These are phyloP conservation scores for Lathyrus sativus DNA, from an alignment of 306 rosid genomes.

Conservation along the genomic window DNA sequence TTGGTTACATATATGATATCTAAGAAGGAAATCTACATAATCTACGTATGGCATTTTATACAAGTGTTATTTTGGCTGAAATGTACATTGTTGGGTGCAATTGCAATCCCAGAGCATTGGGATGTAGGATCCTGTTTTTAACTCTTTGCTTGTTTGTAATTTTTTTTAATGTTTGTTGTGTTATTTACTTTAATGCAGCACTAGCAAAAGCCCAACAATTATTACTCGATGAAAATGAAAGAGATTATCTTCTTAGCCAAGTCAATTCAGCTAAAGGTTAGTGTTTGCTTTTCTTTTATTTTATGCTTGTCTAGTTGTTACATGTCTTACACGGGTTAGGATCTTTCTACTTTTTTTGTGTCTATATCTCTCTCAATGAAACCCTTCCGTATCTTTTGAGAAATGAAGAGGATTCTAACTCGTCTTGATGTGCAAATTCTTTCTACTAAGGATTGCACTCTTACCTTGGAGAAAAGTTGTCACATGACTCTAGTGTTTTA, in stretches of 20 bases:
- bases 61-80: slow-evolving; percentile 18
- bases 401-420: too few species aligned
- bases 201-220: slow-evolving; percentile 95
- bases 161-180: slow-evolving; percentile 20
- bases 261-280: slow-evolving; percentile 92
- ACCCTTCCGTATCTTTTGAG: too few species aligned
- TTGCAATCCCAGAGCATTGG: slow-evolving; percentile 10
- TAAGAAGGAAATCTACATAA: slow-evolving; percentile 12
- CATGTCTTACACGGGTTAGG: background rate
- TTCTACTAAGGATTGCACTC: slow-evolving; percentile 11
- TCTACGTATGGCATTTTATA: background rate
- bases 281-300: slow-evolving; percentile 31
- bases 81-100: slow-evolving; percentile 7
- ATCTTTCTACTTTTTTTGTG: too few species aligned
- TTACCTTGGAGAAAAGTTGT: slow-evolving; percentile 6
- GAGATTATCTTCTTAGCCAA: slow-evolving; percentile 85
- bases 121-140: slow-evolving; percentile 17
- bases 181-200: slow-evolving; percentile 62
- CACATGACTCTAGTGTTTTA: background rate
- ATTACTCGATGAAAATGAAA: slow-evolving; percentile 89
- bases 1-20: slow-evolving; percentile 2
- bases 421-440: background rate
- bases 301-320: slow-evolving; percentile 16
- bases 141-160: slow-evolving; percentile 27
- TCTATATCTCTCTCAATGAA: too few species aligned